A percentile compares a stretch with the other conserved stretches of the same genome.
Conservation (phyloP, 179 eudicot species). For the Sideroxylon spinosum region DNA sequence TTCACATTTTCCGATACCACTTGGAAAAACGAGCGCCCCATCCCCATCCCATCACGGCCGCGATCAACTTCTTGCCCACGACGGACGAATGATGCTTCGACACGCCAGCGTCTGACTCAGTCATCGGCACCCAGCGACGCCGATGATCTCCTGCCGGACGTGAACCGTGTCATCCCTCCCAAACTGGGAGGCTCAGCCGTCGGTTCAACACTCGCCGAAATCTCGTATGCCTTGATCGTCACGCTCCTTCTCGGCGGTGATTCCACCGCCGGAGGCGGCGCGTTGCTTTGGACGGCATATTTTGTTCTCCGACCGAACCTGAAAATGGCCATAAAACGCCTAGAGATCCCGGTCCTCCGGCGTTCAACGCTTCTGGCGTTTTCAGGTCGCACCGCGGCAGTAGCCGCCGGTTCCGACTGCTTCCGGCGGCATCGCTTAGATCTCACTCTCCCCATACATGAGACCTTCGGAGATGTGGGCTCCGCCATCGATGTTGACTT, state of each 20-base stretch:
- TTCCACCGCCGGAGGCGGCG: not conserved
- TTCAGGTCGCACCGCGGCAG: not conserved
- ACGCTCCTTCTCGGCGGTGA: slow-evolving; percentile 20
- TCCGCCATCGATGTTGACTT: slow-evolving; percentile 41
- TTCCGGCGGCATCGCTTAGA: slow-evolving; percentile 54
- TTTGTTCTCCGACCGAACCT: slow-evolving; percentile 15
- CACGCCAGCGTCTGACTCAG: not conserved
- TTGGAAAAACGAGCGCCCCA: too few species aligned
- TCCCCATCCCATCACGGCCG: not conserved
- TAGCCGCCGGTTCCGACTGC: slow-evolving; percentile 15
- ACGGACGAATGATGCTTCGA: not conserved
- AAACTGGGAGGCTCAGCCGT: slow-evolving; percentile 52
- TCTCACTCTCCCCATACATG: slow-evolving; percentile 78
- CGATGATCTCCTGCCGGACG: slow-evolving; percentile 66
- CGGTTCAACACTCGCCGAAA: slow-evolving; percentile 12
- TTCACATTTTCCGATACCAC: not conserved
- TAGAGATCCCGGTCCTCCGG: slow-evolving; percentile 36
- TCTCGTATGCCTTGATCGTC: slow-evolving; percentile 13
- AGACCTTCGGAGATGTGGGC: slow-evolving; percentile 83
- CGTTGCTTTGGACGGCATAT: not conserved
- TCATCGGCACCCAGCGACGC: slow-evolving; percentile 35
- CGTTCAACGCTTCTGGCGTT: slow-evolving; percentile 16
- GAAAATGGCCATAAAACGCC: slow-evolving; percentile 39
- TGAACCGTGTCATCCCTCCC: slow-evolving; percentile 61
- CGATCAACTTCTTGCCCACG: slow-evolving; percentile 11